Evolutionary conservation across 805 yeast species (phyloP), one percentile per base, ranked within the genome.

Genomic region (Barnettozyma siamensis): DNA sequence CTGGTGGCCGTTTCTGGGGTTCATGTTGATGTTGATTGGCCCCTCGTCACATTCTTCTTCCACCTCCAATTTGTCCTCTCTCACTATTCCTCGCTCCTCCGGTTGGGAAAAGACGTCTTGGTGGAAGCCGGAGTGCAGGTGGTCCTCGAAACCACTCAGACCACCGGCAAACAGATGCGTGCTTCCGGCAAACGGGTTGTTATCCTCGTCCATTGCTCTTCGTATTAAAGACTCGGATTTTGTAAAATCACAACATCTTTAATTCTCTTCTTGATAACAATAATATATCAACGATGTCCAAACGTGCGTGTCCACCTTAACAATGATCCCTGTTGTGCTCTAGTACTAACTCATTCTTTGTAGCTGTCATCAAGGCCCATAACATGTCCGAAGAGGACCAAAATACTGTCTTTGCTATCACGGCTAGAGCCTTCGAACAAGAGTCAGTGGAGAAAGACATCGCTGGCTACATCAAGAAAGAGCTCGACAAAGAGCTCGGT

Each of bases 381-480:
- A 58, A 55, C 41, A 54, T 55, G 53, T 26, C 52, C 6, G 75
- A 73, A 21, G 83, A 78, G 33, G 63, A 76, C 48, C 80, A 78
- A 50, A 57, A 68, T 15, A 57, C 63, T 32, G 70, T 78, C 12
- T 66, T 75, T 37, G 73, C 70, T 42, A 52, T 75, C 42, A 64
- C 81, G 1, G 52, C 56, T 21, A 65, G 66, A 28, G 75, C 81
- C 1, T 50, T 70, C n/a, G 60, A 64, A 21, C 53, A 65, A 16
- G 66, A 68, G 51, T 60, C 60, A 30, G 61, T 72, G 13, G 78
- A 76, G 42, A 76, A 76, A 49, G 91, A 83, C 40, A 66, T 83
- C 29, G 89, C 93, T 13, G 71, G 79, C 0, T 66, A 63, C 41
- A 61, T 83, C 45, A 85, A 84, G 64, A 80, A 80, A 50, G 69